These are phyloP conservation scores for Colletotrichum caudatum DNA, from an alignment of 2,329 filamentous ascomycete species.

Conservation along the genomic window DNA sequence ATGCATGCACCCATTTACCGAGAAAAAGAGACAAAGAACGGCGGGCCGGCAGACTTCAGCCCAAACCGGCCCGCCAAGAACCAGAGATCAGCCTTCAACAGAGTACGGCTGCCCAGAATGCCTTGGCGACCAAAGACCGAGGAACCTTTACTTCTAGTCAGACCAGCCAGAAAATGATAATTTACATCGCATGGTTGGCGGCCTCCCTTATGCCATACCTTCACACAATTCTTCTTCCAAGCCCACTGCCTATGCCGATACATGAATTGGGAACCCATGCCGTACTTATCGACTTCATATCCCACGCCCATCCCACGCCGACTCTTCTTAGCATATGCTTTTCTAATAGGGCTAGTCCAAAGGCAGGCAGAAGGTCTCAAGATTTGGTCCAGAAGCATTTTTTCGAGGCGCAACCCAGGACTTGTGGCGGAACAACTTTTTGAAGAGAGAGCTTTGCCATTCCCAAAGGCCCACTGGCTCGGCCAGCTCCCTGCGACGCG, in stretches of 20 bases:
- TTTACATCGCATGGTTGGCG: constrained; percentile 25
- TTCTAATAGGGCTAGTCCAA: constrained; percentile 10
- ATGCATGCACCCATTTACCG: constrained; percentile 4
- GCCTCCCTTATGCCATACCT: constrained; percentile 23
- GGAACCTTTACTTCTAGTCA: constrained; percentile 33
- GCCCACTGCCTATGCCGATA: background rate
- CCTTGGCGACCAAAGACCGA: constrained; percentile 6
- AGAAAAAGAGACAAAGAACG: background rate
- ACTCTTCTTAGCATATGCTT: constrained; percentile 20
- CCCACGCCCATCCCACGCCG: constrained; percentile 3
- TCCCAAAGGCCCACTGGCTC: constrained; percentile 9
- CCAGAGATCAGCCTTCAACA: constrained; percentile 40
- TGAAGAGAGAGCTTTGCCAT: background rate
- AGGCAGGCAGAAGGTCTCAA: constrained; percentile 19
- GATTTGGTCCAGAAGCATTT: constrained; percentile 32
- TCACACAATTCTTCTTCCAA: background rate
- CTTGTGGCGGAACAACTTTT: constrained; percentile 19
- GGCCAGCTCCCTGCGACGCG: constrained; percentile 5
- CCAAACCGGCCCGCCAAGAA: constrained; percentile 37
- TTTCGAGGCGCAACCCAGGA: background rate
- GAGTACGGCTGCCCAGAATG: constrained; percentile 35
- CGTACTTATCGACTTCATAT: constrained; percentile 19
- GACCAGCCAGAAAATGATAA: constrained; percentile 27
- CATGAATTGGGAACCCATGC: constrained; percentile 24
- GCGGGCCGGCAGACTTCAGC: constrained; percentile 23